Conservation (phyloP, 2,329 filamentous ascomycete genomes). For the Didymella sp. region DNA sequence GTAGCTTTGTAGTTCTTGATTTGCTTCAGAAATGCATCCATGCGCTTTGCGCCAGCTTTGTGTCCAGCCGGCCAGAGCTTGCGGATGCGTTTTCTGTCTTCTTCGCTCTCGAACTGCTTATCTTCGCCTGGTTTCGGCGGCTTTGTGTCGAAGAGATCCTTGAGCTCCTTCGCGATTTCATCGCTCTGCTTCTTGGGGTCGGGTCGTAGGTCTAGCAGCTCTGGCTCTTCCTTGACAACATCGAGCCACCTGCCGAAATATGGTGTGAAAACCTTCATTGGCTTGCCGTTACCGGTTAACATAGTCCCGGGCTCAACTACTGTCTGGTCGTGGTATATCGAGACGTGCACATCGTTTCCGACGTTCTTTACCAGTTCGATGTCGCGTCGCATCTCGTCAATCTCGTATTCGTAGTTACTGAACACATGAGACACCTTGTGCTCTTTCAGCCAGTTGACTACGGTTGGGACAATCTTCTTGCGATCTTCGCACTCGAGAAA, state of each 20-base stretch:
- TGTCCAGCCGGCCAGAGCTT: conserved; percentile 57
- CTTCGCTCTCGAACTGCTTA: conserved; percentile 51
- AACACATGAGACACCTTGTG: conserved; percentile 57
- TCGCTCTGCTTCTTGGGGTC: conserved; percentile 51
- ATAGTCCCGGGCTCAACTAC: conserved; percentile 57
- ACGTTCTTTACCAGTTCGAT: conserved; percentile 52
- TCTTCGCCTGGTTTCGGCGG: conserved; percentile 49
- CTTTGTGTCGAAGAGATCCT: conserved; percentile 41
- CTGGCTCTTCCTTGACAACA: conserved; percentile 52
- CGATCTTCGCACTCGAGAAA: conserved; percentile 55
- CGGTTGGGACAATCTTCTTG: conserved; percentile 51
- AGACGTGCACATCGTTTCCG: conserved; percentile 50
- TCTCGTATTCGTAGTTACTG: conserved; percentile 57
- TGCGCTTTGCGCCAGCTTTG: conserved; percentile 51
- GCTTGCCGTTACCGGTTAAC: conserved; percentile 52
- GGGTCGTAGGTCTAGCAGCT: conserved; percentile 53
- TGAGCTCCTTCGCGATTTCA: conserved; percentile 36
- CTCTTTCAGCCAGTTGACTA: conserved; percentile 54
- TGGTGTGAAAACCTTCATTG: conserved; percentile 61
- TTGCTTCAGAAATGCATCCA: conserved; percentile 53
- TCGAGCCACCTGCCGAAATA: conserved; percentile 58
- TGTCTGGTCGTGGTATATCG: conserved; percentile 58
- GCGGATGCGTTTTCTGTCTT: conserved; percentile 51
- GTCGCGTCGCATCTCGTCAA: conserved; percentile 56
- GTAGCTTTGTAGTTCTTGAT: conserved; percentile 51